Evolutionary conservation across 148 eudicot genomes (phyloP), one percentile per base, ranked within the genome.

Genomic region (Persicaria maculosa): DNA sequence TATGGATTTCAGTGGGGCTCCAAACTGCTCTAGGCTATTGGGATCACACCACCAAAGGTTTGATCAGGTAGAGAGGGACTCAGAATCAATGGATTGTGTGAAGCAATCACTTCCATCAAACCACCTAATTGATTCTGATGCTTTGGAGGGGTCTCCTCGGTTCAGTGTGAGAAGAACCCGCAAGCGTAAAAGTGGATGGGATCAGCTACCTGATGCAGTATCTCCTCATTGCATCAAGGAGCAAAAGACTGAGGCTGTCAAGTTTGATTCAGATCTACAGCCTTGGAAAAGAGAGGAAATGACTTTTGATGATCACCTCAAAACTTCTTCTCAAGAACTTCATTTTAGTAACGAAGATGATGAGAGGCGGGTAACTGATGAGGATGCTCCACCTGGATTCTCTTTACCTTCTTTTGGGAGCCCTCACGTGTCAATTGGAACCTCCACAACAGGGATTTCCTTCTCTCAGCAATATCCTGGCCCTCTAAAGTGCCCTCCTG

Each of bases 161-260:
- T 10, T 52, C 74, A 79, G 65, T 55, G 75, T 72, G 55, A 74
- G 74, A 74, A 68, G 65, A 72, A 80, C 77, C 53, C 91, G 90
- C 47, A 93, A 89, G 81, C 94, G 97, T 36, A 93, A 91, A 84
- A 93, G 95, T 80, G 83, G 98, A 74, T 93, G 98, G 98, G 96
- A 94, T 72, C 88, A 85, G 82, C 90, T 89, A 17, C 81, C 73
- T 3, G 74, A 74, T 57, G 45, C 20, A 43, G 72, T 20, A 54
- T 72, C 73, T 79, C 71, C 76, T 48, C 61, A 61, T 47, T 77
- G 74, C 44, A 81, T 75, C 16, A 84, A 83, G 78, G 85, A 79
- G 75, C 86, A 50, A 44, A 80, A 70, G 57, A 16, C 47, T 45
- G 75, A 75, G 45, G 62, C 76, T 50, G 31, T 71, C 40, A 79